Evolutionary conservation across 2,329 filamentous ascomycete genomes (phyloP).

Genomic region (Aspergillus floridensis): DNA sequence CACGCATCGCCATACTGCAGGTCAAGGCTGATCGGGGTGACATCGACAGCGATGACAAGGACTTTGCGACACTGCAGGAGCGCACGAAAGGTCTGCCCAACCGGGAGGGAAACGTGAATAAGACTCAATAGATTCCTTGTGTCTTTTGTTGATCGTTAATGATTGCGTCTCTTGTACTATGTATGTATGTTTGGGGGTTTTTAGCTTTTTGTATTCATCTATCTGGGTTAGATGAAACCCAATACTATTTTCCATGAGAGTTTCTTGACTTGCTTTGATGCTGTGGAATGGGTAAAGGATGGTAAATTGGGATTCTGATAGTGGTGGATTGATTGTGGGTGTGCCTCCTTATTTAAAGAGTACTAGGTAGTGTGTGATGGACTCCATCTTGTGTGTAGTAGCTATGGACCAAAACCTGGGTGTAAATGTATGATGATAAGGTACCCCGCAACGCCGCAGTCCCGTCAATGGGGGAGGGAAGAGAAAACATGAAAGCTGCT

Average conservation of each 20-base stretch:
- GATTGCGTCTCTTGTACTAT: not conserved
- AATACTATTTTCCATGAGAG: no score
- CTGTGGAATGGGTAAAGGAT: not conserved
- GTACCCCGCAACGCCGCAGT: no score
- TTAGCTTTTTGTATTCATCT: not conserved
- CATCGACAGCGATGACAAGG: conserved; percentile 39
- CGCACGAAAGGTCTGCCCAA: conserved; percentile 52
- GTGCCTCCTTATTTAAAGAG: no score
- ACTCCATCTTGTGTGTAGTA: no score
- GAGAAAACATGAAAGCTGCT: no score
- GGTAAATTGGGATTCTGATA: no score
- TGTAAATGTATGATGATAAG: no score
- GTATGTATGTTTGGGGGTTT: conserved; percentile 4
- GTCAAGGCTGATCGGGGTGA: conserved; percentile 61
- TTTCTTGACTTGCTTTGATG: no score
- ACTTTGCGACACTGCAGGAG: conserved; percentile 55
- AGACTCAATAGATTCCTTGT: conserved; percentile 11
- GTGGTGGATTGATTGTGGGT: no score
- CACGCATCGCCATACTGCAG: conserved; percentile 19
- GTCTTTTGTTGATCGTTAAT: no score
- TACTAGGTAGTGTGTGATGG: not conserved
- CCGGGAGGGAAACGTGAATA: conserved; percentile 39
- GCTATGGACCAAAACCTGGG: no score
- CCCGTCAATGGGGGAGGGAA: no score
- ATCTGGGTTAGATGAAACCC: not conserved